phyloP scores from a whole-genome alignment of 2,329 filamentous ascomycete genomes.

The Chrysoporthe austroafricana region DNA sequence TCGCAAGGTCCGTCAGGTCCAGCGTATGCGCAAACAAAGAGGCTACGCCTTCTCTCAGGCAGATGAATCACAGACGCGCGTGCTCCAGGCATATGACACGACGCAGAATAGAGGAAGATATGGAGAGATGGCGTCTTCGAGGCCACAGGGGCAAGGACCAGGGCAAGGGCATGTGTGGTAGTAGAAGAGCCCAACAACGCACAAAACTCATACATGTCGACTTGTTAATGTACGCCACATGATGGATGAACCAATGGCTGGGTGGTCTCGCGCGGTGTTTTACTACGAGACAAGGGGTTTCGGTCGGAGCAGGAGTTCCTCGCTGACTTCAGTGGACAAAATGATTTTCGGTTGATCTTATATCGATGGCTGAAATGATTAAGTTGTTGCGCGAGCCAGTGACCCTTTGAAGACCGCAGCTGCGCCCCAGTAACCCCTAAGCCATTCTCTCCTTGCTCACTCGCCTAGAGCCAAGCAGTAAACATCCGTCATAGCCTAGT shows the following conservation, averaged over 20 bases:
- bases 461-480: too few relatives aligned
- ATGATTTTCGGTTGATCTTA: neutral
- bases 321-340: neutral
- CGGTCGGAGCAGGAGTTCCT: neutral
- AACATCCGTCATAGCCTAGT: too few relatives aligned
- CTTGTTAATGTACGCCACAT: conserved; percentile 4
- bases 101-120: conserved; percentile 89
- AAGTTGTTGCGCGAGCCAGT: neutral
- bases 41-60: conserved; percentile 98
- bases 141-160: conserved; percentile 14
- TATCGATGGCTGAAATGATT: neutral
- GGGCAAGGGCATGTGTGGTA: conserved; percentile 1
- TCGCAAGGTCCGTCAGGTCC: conserved; percentile 95
- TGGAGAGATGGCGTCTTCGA: conserved; percentile 81
- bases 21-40: conserved; percentile 98
- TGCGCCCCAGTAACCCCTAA: neutral
- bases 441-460: neutral
- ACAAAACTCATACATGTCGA: conserved; percentile 5
- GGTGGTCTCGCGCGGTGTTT: neutral
- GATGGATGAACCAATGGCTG: conserved; percentile 6
- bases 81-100: conserved; percentile 97
- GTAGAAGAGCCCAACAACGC: neutral
- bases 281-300: neutral
- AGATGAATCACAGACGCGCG: conserved; percentile 92
- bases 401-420: neutral